Conservation (phyloP, 345 rosid genomes). For the Ceriops zippeliana region DNA sequence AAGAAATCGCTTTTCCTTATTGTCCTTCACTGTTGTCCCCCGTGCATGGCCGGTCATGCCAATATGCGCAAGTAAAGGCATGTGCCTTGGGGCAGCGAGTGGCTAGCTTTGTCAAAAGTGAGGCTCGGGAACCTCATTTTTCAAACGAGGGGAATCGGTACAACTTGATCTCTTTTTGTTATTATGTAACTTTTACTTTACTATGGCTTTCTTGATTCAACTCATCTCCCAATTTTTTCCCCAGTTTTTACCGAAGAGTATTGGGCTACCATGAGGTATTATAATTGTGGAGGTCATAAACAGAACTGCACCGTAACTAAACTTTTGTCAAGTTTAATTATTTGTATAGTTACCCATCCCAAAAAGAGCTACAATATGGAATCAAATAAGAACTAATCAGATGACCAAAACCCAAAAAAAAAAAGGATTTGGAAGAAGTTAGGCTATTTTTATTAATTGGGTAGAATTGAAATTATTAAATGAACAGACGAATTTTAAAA, state of each 20-base stretch:
- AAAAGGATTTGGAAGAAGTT: no score
- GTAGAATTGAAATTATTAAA: no score
- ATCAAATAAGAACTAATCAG: no score
- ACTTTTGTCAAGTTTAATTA: no score
- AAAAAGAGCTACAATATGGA: no score
- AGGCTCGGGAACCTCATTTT: neutral
- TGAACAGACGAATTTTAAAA: no score
- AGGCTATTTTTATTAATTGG: no score
- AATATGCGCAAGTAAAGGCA: neutral
- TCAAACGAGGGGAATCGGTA: neutral
- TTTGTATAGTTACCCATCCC: no score
- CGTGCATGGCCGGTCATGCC: neutral
- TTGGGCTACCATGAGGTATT: neutral
- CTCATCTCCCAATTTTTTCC: neutral
- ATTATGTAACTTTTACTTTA: slow-evolving; percentile 3
- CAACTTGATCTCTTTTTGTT: neutral
- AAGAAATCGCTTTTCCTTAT: neutral
- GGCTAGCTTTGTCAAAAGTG: no score
- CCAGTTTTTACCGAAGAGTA: neutral
- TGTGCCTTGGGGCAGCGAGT: neutral
- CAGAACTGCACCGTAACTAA: no score
- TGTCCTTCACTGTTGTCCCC: slow-evolving; percentile 5
- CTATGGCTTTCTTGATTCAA: slow-evolving; percentile 10
- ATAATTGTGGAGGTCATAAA: neutral
- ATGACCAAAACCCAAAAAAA: no score